Conservation (phyloP, 345 rosid species). For the Citrus cavaleriei region DNA sequence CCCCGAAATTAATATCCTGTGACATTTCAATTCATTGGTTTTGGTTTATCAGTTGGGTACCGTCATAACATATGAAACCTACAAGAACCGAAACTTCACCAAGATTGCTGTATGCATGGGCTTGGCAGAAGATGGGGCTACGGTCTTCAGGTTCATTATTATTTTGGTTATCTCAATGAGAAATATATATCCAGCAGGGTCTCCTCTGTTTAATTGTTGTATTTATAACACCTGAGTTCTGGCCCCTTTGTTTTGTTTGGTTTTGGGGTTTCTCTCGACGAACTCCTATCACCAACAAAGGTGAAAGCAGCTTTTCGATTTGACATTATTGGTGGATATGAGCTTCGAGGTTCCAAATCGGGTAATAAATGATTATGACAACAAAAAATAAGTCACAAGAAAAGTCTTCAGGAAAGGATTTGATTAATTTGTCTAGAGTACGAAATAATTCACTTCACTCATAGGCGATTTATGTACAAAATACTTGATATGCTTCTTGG, state of each 20-base stretch:
- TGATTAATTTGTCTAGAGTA: too few species aligned
- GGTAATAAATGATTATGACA: background rate
- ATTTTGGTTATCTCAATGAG: background rate
- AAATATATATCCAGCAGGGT: background rate
- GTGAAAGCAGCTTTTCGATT: background rate
- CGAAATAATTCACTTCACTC: too few species aligned
- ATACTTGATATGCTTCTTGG: background rate
- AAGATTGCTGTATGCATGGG: background rate
- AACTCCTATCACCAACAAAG: background rate
- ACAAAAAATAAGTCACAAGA: background rate
- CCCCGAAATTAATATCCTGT: background rate
- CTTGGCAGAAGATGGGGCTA: background rate
- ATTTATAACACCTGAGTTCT: background rate
- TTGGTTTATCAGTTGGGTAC: background rate
- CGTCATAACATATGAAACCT: background rate
- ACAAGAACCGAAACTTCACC: background rate
- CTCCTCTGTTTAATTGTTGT: background rate
- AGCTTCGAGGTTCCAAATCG: conserved; percentile 12
- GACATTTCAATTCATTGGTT: background rate
- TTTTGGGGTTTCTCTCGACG: background rate
- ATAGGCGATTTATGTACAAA: background rate
- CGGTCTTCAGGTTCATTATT: background rate
- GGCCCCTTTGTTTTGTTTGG: too few species aligned
- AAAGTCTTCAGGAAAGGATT: too few species aligned
- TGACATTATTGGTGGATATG: background rate